Percentiles rank a stretch among this genome's conserved stretches.
Conservation (phyloP, 768 basidiomycete species). For the Clavaria fumosa region DNA sequence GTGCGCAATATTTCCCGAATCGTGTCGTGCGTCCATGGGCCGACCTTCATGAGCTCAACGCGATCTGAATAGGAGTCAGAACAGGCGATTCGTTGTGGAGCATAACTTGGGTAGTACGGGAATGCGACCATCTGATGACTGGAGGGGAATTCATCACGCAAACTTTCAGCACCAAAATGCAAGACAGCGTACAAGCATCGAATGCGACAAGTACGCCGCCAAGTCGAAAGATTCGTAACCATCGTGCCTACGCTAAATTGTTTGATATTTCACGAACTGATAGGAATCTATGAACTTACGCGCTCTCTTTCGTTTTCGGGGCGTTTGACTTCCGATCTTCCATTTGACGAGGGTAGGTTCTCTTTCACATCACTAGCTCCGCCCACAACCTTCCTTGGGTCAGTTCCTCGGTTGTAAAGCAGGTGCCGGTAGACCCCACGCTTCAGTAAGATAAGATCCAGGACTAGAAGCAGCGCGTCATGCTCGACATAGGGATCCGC, state of each 20-base stretch:
- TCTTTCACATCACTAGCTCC: not conserved
- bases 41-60: constrained; percentile 20
- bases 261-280: no score
- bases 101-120: no score
- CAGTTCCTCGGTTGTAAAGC: constrained; percentile 62
- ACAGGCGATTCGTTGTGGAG: no score
- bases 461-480: constrained; percentile 51
- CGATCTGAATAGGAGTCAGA: constrained; percentile 21
- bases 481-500: constrained; percentile 85
- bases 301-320: constrained; percentile 8
- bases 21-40: constrained; percentile 39
- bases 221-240: constrained; percentile 42
- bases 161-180: constrained; percentile 5
- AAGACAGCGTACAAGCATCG: constrained; percentile 50
- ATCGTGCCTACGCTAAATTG: constrained; percentile 50
- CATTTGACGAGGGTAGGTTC: not conserved
- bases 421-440: constrained; percentile 70
- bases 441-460: constrained; percentile 75
- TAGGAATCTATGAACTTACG: no score
- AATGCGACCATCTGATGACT: constrained; percentile 72
- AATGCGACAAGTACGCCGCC: constrained; percentile 43
- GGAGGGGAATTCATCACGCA: not conserved
- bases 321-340: not conserved
- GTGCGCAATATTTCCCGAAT: constrained; percentile 37
- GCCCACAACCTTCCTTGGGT: constrained; percentile 33